Evolutionary conservation across 2,329 filamentous ascomycete genomes (phyloP).

Genomic region (Fusarium marasasianum): DNA sequence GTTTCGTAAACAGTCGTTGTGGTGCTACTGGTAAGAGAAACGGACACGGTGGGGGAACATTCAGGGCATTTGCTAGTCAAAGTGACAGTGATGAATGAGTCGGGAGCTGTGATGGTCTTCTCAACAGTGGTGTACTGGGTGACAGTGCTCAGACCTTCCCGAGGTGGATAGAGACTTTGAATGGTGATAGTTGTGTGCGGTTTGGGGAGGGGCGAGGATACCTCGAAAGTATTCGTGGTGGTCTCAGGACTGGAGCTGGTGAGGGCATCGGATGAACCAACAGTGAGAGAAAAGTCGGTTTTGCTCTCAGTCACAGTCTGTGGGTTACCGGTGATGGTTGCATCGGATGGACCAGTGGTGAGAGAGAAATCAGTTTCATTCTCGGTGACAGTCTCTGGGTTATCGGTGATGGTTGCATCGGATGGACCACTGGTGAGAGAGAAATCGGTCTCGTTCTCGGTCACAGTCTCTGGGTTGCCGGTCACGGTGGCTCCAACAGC

Average conservation of each 20-base stretch:
- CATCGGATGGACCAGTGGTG: slow-evolving; percentile 46
- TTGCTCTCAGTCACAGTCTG: slow-evolving; percentile 42
- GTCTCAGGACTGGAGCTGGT: slow-evolving; percentile 44
- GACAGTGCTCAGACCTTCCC: slow-evolving; percentile 36
- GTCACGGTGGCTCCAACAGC: slow-evolving; percentile 39
- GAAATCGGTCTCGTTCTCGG: slow-evolving; percentile 42
- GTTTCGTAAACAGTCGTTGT: slow-evolving; percentile 48
- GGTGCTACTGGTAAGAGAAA: slow-evolving; percentile 41
- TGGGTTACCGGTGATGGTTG: slow-evolving; percentile 39
- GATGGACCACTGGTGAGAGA: slow-evolving; percentile 44
- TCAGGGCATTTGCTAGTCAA: slow-evolving; percentile 26
- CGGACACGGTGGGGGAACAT: slow-evolving; percentile 24
- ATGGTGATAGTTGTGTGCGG: slow-evolving; percentile 43
- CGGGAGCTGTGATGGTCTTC: slow-evolving; percentile 39
- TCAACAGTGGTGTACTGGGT: slow-evolving; percentile 41
- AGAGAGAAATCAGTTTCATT: slow-evolving; percentile 41
- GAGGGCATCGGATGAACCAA: slow-evolving; percentile 33
- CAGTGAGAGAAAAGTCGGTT: slow-evolving; percentile 37
- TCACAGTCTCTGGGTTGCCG: slow-evolving; percentile 46
- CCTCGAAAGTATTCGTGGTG: slow-evolving; percentile 38
- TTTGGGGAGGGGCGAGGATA: slow-evolving; percentile 22
- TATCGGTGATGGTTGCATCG: slow-evolving; percentile 47
- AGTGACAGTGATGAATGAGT: slow-evolving; percentile 40
- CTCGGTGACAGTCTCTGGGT: slow-evolving; percentile 46
- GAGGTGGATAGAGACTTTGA: slow-evolving; percentile 43